Base-by-base conservation (phyloP, 768 basidiomycete genomes). In the Mycena polygramma region DNA sequence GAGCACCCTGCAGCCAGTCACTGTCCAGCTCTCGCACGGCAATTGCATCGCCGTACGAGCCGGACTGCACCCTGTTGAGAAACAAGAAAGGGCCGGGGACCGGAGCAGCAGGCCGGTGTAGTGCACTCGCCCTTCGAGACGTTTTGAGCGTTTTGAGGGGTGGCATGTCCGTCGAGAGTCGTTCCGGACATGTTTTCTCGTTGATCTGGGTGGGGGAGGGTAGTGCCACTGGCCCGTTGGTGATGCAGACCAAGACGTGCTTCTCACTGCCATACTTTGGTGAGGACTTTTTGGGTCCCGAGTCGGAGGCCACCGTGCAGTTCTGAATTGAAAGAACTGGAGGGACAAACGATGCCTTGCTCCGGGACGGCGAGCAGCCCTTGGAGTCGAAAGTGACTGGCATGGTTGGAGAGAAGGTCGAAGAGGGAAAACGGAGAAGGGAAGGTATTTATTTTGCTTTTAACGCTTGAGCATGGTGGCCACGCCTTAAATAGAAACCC, bases 41-140 rank as follows among this genome's bases (percentile, higher is more conserved):
- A 9, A 73, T 46, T 4, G 63, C 64, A 9, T 75, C 52, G 13
- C 69, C 68, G 51, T 76, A 55, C 9, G 62, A 55, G 14, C 74
- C 74, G 17, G 72, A 55, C 9, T 66, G 68, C 49, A 81, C 74
- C 3, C 63, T 57, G 22, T 79, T 77, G 26, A 83, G 68, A 53
- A 79, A 80, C 22, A 81, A 39, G 57, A 82, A 59, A 7, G 79
- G 82, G 0, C 80, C 81, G 64, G 76, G 79, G 55, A 59, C 57
- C 26, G 48, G 30, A 14, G 53, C 36, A 9, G 15, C 57, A 57
- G 15, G 35, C 24, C 37, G 46, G 24, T 62, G 48, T 14, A 9
- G n/a, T 39, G 19, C 52, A 26, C 59, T 62, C 39, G 69, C 14
- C 39, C 63, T 61, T n/a, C 69, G 58, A 39, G 51, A 22, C 7